Percentiles rank a stretch among this genome's conserved stretches.
phyloP scores from a whole-genome alignment of 2,329 filamentous ascomycete genomes.

The Sodiomyces alkalinus region DNA sequence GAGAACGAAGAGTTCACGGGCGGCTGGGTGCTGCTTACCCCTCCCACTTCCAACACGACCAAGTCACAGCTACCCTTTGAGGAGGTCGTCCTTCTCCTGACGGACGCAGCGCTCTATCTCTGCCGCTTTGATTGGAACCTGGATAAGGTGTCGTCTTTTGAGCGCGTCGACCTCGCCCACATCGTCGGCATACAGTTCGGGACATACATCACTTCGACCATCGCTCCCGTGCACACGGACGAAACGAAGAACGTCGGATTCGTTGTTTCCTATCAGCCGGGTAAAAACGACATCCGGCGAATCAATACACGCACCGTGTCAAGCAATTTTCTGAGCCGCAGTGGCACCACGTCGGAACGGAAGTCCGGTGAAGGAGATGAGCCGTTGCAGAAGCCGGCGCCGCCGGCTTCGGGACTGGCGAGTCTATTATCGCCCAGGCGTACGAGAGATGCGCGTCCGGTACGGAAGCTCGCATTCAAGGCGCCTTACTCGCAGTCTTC shows the following conservation, averaged over 20 bases:
- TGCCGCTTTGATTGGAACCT: slow-evolving; percentile 91
- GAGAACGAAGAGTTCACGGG: slow-evolving; percentile 72
- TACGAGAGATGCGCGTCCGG: slow-evolving; percentile 5
- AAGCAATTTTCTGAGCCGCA: slow-evolving; percentile 21
- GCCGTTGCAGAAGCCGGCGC: slow-evolving; percentile 1
- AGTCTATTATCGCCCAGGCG: slow-evolving; percentile 20
- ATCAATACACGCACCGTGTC: slow-evolving; percentile 77
- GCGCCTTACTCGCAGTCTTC: slow-evolving; percentile 38
- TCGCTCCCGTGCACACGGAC: slow-evolving; percentile 64
- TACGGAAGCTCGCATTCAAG: slow-evolving; percentile 37
- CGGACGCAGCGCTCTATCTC: slow-evolving; percentile 70
- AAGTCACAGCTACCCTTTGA: slow-evolving; percentile 57
- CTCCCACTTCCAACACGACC: slow-evolving; percentile 53
- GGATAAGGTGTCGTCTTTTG: slow-evolving; percentile 87
- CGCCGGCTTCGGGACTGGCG: slow-evolving; percentile 18
- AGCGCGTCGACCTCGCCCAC: slow-evolving; percentile 64
- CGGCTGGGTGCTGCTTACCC: slow-evolving; percentile 79
- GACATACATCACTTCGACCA: slow-evolving; percentile 79
- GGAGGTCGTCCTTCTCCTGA: slow-evolving; percentile 77
- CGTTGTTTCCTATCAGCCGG: slow-evolving; percentile 60
- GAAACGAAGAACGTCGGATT: slow-evolving; percentile 72
- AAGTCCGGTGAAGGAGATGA: slow-evolving; percentile 1
- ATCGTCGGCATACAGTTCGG: slow-evolving; percentile 62
- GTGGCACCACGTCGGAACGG: slow-evolving; percentile 1
- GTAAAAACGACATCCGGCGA: slow-evolving; percentile 54